phyloP scores from a whole-genome alignment of 371 early-diverging fungal genomes.

The Choanephora cucurbitarum region DNA sequence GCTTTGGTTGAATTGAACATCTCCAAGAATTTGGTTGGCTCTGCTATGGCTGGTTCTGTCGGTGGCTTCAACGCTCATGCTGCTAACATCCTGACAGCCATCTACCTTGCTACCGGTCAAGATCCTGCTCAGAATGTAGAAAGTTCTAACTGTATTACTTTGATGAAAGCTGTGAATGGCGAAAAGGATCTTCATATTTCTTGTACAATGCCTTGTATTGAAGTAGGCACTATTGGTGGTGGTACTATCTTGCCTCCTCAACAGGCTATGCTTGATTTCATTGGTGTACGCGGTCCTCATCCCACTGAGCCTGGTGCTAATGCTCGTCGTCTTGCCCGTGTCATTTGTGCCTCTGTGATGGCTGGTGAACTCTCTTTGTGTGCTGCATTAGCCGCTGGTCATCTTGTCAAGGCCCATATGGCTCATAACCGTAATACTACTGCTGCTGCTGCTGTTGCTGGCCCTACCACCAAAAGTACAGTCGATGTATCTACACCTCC shows the following conservation, averaged over 20 bases:
- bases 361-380: conserved; percentile 93
- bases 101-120: conserved; percentile 94
- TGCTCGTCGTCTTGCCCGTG: conserved; percentile 84
- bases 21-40: conserved; percentile 90
- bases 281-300: conserved; percentile 87
- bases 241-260: conserved; percentile 91
- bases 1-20: conserved; percentile 82
- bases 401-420: conserved; percentile 84
- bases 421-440: conserved; percentile 71
- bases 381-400: conserved; percentile 84
- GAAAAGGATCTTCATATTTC: conserved; percentile 84
- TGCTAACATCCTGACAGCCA: conserved; percentile 92
- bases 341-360: conserved; percentile 92
- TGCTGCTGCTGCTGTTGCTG: conserved; percentile 5
- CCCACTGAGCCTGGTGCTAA: conserved; percentile 83
- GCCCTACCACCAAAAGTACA: not conserved
- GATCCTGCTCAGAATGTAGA: conserved; percentile 98
- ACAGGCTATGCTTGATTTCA: conserved; percentile 82
- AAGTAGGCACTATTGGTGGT: conserved; percentile 96
- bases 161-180: conserved; percentile 88
- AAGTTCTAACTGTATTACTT: conserved; percentile 89
- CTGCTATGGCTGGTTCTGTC: conserved; percentile 93
- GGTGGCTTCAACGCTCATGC: conserved; percentile 98
- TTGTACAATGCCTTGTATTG: conserved; percentile 94
- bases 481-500: conserved; percentile 24